Evolutionary conservation across 2,329 filamentous ascomycete genomes (phyloP).

Genomic region (Ceratocystiopsis minuta): DNA sequence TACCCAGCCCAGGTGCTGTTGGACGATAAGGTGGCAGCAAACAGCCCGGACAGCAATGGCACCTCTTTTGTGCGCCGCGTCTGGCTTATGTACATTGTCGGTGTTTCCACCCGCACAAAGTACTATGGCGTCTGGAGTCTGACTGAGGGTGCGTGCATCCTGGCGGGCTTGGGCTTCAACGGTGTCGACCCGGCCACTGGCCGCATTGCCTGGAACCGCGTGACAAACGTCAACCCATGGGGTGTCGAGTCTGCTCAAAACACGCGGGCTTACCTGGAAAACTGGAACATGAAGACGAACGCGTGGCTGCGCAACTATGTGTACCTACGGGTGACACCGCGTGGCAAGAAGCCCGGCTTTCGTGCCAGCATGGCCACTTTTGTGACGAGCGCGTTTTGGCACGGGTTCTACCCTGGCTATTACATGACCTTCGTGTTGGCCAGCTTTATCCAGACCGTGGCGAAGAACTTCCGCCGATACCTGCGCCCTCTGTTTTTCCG

Average conservation of each 20-base stretch:
- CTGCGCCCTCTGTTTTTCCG: conserved; percentile 92
- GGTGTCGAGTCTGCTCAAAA: conserved; percentile 84
- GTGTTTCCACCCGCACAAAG: conserved; percentile 66
- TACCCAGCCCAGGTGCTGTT: conserved; percentile 33
- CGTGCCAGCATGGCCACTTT: conserved; percentile 88
- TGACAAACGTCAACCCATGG: conserved; percentile 78
- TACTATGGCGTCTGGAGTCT: conserved; percentile 95
- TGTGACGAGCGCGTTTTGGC: conserved; percentile 87
- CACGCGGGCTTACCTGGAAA: conserved; percentile 73
- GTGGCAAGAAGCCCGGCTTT: conserved; percentile 92
- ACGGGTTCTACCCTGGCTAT: conserved; percentile 94
- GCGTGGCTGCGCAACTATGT: conserved; percentile 92
- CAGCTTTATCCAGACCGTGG: conserved; percentile 78
- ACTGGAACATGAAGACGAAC: conserved; percentile 99
- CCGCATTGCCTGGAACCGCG: conserved; percentile 72
- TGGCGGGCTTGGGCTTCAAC: conserved; percentile 86
- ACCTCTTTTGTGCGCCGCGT: conserved; percentile 53
- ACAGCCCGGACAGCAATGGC: conserved; percentile 48
- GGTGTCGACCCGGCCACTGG: conserved; percentile 73
- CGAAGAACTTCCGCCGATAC: conserved; percentile 83
- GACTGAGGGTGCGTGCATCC: conserved; percentile 85
- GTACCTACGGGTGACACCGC: conserved; percentile 85
- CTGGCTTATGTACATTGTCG: conserved; percentile 68
- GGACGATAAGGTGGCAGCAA: conserved; percentile 42
- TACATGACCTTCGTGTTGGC: conserved; percentile 82